Conservation (phyloP, 2,329 filamentous ascomycete species). For the Exophiala sideris region DNA sequence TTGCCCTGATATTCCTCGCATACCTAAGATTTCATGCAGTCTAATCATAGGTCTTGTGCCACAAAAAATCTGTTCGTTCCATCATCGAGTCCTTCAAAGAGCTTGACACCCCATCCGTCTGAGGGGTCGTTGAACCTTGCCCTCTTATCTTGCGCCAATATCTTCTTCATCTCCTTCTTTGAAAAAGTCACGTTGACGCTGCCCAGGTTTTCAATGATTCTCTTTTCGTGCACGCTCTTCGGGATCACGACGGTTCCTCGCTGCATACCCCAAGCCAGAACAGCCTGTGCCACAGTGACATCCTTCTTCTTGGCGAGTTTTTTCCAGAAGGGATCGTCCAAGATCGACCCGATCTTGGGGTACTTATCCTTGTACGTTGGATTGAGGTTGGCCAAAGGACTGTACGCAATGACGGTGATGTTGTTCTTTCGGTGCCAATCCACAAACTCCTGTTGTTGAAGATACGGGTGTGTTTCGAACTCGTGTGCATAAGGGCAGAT, state of each 20-base stretch:
- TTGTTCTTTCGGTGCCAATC: conserved; percentile 35
- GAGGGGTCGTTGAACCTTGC: conserved; percentile 42
- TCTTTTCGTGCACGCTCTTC: conserved; percentile 45
- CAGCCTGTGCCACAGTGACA: conserved; percentile 43
- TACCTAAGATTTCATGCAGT: too few relatives aligned
- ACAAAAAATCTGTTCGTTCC: conserved; percentile 16
- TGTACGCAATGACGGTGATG: conserved; percentile 39
- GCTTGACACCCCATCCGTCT: conserved; percentile 39
- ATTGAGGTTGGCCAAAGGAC: conserved; percentile 44
- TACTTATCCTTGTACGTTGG: conserved; percentile 42
- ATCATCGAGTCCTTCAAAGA: conserved; percentile 44
- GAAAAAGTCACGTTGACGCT: conserved; percentile 24
- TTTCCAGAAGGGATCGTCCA: conserved; percentile 43
- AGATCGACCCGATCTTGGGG: conserved; percentile 34
- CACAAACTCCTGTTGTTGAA: conserved; percentile 37
- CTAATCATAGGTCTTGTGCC: neutral
- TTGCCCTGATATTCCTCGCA: neutral
- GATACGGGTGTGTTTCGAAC: conserved; percentile 40
- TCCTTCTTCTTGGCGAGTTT: conserved; percentile 41
- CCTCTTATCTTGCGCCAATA: conserved; percentile 35
- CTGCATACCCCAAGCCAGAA: conserved; percentile 49
- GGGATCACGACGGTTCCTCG: conserved; percentile 51
- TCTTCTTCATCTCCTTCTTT: conserved; percentile 24
- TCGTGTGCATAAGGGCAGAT: conserved; percentile 34
- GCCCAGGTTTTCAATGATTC: conserved; percentile 46